Base-by-base conservation (phyloP, 2,329 filamentous ascomycete species). In the Chalaropsis thielavioides region DNA sequence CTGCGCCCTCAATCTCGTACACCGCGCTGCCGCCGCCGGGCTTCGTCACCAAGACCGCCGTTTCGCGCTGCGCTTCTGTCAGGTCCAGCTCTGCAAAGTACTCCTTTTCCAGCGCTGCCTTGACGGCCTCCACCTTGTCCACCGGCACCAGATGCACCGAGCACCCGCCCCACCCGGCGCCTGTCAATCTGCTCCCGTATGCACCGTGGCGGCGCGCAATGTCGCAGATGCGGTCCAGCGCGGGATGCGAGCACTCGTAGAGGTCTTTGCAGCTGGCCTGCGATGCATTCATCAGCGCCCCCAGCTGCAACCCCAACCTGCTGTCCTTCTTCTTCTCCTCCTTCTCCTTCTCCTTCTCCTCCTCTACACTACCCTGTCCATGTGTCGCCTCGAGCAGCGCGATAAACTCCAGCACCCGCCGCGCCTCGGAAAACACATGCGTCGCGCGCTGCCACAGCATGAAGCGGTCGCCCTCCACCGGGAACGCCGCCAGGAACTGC, bases 131-230 rank as follows among this genome's bases (percentile, higher is more conserved):
- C 0, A 96, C 88, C 75, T 88, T 92, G 71, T 90, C 83, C 66
- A 85, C 88, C 0, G 92, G 88, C 63, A 97, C 88, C 66, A 99
- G 81, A 76, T 99, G 94, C 66, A 99, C 92, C 67, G 85, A 94
- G 77, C 94, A 97, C 1, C 94, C 94, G 68, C 94, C 94, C 94
- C 94, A 99, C 2, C 94, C 94, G 0, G 94, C 94, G 46, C 94
- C 94, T 0, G 92, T 97, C 70, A 96, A 77, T 31, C 92, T 80
- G 70, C 88, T 91, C 35, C 92, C 94, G 73, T 90, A 91, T 19
- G 89, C 84, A 1, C 94, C 94, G 0, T 89, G 89, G 17, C 78
- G 80, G 35, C 86, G 81, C 0, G 92, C 92, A 69, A 97, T 87
- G 46, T 80, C 74, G 74, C 92, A 97, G 44, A 99, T 82, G 68